Conservation (phyloP, 2,329 filamentous ascomycete genomes). For the Paraphaeosphaeria sporulosa region DNA sequence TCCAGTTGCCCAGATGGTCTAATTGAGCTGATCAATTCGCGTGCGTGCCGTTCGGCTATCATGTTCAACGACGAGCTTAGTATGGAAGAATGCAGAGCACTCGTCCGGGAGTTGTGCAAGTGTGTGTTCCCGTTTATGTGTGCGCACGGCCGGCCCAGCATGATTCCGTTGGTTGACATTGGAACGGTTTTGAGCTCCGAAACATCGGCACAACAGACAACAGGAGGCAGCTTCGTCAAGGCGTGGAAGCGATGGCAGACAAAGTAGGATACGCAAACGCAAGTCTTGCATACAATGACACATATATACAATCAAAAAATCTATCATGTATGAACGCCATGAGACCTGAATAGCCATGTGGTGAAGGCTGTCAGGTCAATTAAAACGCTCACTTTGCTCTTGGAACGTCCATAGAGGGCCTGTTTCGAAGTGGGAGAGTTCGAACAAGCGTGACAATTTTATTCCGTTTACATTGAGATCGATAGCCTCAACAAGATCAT, state of each 20-base stretch:
- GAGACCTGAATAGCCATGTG: slow-evolving; percentile 47
- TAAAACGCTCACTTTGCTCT: slow-evolving; percentile 47
- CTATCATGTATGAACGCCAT: slow-evolving; percentile 45
- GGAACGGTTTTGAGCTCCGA: slow-evolving; percentile 11
- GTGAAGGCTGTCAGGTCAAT: slow-evolving; percentile 47
- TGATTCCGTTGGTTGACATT: slow-evolving; percentile 55
- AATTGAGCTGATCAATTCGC: slow-evolving; percentile 77
- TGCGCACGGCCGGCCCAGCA: slow-evolving; percentile 72
- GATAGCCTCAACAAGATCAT: background rate
- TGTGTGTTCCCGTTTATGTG: slow-evolving; percentile 83
- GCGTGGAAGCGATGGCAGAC: slow-evolving; percentile 20
- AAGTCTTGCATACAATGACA: slow-evolving; percentile 1
- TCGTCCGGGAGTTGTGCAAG: slow-evolving; percentile 65
- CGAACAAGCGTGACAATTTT: slow-evolving; percentile 52
- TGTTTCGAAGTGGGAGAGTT: slow-evolving; percentile 47
- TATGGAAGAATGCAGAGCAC: slow-evolving; percentile 62
- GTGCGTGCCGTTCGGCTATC: slow-evolving; percentile 79
- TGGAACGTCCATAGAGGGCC: slow-evolving; percentile 51
- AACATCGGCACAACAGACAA: background rate
- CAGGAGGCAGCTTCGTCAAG: slow-evolving; percentile 10
- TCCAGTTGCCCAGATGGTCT: slow-evolving; percentile 77
- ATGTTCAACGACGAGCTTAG: slow-evolving; percentile 83
- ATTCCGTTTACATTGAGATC: slow-evolving; percentile 30
- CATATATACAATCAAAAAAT: background rate
- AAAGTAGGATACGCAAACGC: slow-evolving; percentile 4